Evolutionary conservation across 1,284 basidiomycete genomes (phyloP), one percentile per base, ranked within the genome.

Genomic region (Boletus subluridellus): DNA sequence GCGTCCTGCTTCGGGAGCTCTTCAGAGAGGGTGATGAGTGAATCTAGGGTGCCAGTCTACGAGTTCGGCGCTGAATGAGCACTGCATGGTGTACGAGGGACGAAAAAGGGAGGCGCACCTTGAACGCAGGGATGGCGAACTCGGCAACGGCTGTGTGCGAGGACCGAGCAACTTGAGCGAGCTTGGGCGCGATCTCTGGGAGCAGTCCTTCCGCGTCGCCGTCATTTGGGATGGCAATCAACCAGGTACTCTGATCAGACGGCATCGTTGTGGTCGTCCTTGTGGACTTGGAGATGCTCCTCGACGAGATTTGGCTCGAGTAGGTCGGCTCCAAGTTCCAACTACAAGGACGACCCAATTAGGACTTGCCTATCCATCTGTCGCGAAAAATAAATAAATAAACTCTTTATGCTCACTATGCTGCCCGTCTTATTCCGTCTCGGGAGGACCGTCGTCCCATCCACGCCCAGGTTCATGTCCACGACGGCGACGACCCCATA

Each of bases 21-120:
- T 70, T 99, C 97, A 17, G 94, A 96, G 50, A 99, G 83, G 4
- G 85, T 82, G 63, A 99, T 87, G 59, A 99, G 86, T 32, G 86
- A 83, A 62, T 96, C 95, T 30, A 99, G 84, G 0, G 96, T 99
- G 56, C 96, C 96, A 60, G 95, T 94, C 94, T 98, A 76, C 63
- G 61, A 51, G 46, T 55, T 28, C 21, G 38, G 47, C 54, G 59
- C 57, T 51, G 51, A 4, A 52, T 69, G 57, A 65, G 64, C 56
- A 51, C 53, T 42, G 54, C 30, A 10, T 3, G 47, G 15, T 26
- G 34, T 49, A 52, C 17, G 45, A 50, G 49, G 49, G 45, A 47
- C 32, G 48, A 49, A 24, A 26, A 49, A 44, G 52, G 48, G 55
- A 39, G 55, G 55, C 50, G 61, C 63, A 89, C 90, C 86, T 92